Evolutionary conservation across 2,329 filamentous ascomycete species (phyloP).

Genomic region (Claviceps cyperi): DNA sequence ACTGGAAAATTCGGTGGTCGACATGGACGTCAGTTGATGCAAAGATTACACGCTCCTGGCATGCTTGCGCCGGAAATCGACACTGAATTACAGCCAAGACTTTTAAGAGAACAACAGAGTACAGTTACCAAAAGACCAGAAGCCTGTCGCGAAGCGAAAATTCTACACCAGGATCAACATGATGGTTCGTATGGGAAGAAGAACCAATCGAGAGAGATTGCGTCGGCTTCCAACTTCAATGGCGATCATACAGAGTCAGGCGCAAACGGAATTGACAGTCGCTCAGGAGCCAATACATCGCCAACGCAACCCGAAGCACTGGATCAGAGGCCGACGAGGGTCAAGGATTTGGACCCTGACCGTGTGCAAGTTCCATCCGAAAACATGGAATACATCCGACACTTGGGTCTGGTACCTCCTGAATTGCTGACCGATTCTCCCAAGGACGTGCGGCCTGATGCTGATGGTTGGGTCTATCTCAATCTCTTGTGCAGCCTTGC

Average conservation of each 20-base stretch:
- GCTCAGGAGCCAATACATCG: slow-evolving; percentile 23
- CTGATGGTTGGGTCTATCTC: slow-evolving; percentile 68
- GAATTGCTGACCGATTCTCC: slow-evolving; percentile 28
- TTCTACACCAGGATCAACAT: slow-evolving; percentile 22
- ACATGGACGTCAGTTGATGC: slow-evolving; percentile 18
- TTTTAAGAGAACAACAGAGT: slow-evolving; percentile 21
- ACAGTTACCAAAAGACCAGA: slow-evolving; percentile 13
- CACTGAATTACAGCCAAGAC: slow-evolving; percentile 15
- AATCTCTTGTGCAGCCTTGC: slow-evolving; percentile 71
- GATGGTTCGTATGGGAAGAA: slow-evolving; percentile 22
- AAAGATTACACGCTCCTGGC: slow-evolving; percentile 7
- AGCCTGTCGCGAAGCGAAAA: slow-evolving; percentile 33
- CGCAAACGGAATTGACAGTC: slow-evolving; percentile 17
- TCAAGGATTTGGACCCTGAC: slow-evolving; percentile 63
- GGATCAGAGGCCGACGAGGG: slow-evolving; percentile 65
- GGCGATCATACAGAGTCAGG: slow-evolving; percentile 31
- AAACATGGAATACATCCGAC: slow-evolving; percentile 67
- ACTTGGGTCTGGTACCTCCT: slow-evolving; percentile 52
- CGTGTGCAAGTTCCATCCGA: slow-evolving; percentile 61
- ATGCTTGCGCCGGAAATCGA: slow-evolving; percentile 9
- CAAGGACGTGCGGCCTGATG: slow-evolving; percentile 42
- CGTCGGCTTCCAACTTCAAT: slow-evolving; percentile 32
- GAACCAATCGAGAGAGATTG: slow-evolving; percentile 26
- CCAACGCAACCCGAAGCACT: slow-evolving; percentile 27
- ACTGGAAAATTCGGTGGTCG: slow-evolving; percentile 48